phyloP scores from a whole-genome alignment of 768 basidiomycete species.

The Tricholoma terreum region DNA sequence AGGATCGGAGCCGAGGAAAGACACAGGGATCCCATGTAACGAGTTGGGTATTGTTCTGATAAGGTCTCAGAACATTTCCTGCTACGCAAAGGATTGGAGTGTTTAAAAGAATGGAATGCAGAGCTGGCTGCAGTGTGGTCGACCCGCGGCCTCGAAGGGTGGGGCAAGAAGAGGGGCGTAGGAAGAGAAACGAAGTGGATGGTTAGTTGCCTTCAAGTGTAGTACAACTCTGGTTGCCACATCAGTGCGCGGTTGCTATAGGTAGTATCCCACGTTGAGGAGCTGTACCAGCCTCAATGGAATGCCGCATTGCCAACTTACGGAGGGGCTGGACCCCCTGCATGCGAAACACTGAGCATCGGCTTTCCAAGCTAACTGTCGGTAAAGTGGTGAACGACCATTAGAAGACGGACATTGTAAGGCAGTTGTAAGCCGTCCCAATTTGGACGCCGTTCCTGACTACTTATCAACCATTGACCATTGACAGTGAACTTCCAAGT shows the following conservation, averaged over 20 bases:
- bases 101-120: slow-evolving; percentile 46
- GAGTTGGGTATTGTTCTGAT: slow-evolving; percentile 10
- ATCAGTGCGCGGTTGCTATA: no score
- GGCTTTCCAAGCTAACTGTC: no score
- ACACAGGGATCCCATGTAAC: slow-evolving; percentile 53
- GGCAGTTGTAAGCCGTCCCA: no score
- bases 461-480: no score
- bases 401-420: no score
- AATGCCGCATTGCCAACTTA: no score
- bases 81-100: slow-evolving; percentile 14
- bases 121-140: slow-evolving; percentile 37
- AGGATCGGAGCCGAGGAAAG: slow-evolving; percentile 68
- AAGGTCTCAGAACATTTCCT: slow-evolving; percentile 10
- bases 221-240: background rate
- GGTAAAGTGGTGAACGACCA: no score
- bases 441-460: no score
- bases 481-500: no score
- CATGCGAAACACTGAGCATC: no score
- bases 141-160: slow-evolving; percentile 20
- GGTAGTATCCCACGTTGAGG: background rate
- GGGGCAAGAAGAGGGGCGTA: slow-evolving; percentile 8
- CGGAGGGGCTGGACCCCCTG: no score
- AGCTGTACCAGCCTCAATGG: no score
- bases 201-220: background rate
- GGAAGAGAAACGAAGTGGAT: background rate